These are phyloP conservation scores for Annulohypoxylon stygium DNA, from an alignment of 495 filamentous ascomycete genomes.

Conservation along the genomic window DNA sequence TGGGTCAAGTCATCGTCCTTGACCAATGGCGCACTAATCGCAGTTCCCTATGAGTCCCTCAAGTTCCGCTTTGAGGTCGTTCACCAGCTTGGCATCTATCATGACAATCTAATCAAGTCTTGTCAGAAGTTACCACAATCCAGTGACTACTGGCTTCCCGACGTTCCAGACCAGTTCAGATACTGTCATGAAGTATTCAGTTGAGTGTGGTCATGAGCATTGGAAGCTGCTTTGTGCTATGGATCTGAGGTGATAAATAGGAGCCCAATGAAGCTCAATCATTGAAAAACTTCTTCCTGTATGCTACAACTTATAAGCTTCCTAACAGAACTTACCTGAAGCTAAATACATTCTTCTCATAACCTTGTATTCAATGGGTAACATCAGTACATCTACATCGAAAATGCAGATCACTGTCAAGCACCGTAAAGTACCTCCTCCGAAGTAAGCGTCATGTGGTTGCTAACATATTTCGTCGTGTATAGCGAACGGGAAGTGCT, in stretches of 20 bases:
- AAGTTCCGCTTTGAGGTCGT: background rate
- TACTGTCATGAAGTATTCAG: background rate
- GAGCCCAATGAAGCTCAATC: background rate
- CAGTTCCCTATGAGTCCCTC: background rate
- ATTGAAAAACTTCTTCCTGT: background rate
- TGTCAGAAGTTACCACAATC: too few species aligned
- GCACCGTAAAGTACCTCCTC: background rate
- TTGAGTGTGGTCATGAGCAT: background rate
- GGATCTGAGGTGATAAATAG: background rate
- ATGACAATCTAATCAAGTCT: background rate
- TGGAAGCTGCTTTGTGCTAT: background rate
- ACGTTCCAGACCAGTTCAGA: background rate
- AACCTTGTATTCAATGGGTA: background rate
- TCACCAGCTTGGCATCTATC: background rate
- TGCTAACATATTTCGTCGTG: background rate
- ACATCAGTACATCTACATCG: background rate
- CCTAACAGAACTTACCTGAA: background rate
- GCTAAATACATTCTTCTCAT: background rate
- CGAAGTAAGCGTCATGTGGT: background rate
- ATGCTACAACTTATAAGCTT: background rate
- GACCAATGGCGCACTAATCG: background rate
- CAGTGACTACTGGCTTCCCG: background rate
- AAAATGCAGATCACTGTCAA: background rate
- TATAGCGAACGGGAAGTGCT: background rate
- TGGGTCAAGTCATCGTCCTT: background rate